These are phyloP conservation scores for Brassica balearica DNA, from an alignment of 441 rosid species.

Conservation along the genomic window DNA sequence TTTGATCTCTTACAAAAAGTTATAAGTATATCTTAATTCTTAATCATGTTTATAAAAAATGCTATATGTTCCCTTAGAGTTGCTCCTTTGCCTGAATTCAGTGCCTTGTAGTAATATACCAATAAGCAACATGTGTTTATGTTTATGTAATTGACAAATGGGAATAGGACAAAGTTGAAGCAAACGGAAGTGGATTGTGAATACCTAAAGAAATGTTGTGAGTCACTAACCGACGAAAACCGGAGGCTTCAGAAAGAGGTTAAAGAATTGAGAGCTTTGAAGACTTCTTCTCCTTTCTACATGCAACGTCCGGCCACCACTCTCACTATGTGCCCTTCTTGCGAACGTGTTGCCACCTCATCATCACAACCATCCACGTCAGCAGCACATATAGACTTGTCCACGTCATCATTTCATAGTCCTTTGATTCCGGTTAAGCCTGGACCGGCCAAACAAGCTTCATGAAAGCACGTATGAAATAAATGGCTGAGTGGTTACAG, in stretches of 20 bases:
- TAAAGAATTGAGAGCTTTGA: constrained; percentile 84
- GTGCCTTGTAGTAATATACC: background rate
- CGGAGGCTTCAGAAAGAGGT: constrained; percentile 88
- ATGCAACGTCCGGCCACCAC: constrained; percentile 97
- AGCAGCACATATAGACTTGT: constrained; percentile 10
- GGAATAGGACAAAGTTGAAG: constrained; percentile 83
- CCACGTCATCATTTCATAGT: constrained; percentile 17
- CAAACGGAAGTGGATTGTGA: constrained; percentile 97
- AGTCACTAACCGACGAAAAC: constrained; percentile 89
- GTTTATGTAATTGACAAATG: constrained; percentile 32
- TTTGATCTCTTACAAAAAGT: background rate
- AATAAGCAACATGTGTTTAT: background rate
- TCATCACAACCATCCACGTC: constrained; percentile 43
- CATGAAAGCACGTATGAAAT: constrained; percentile 25
- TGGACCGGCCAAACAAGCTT: constrained; percentile 37
- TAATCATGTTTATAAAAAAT: background rate
- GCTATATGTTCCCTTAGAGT: background rate
- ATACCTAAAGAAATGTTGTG: constrained; percentile 91
- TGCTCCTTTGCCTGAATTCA: background rate
- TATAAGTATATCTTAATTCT: background rate
- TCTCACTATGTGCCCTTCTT: constrained; percentile 98
- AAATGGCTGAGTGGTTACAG: constrained; percentile 16
- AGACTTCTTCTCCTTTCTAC: constrained; percentile 82
- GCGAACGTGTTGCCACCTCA: constrained; percentile 84
- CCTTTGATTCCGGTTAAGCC: constrained; percentile 35